phyloP scores from a whole-genome alignment of 116 monocot genomes.

The Phalaenopsis hybrid region DNA sequence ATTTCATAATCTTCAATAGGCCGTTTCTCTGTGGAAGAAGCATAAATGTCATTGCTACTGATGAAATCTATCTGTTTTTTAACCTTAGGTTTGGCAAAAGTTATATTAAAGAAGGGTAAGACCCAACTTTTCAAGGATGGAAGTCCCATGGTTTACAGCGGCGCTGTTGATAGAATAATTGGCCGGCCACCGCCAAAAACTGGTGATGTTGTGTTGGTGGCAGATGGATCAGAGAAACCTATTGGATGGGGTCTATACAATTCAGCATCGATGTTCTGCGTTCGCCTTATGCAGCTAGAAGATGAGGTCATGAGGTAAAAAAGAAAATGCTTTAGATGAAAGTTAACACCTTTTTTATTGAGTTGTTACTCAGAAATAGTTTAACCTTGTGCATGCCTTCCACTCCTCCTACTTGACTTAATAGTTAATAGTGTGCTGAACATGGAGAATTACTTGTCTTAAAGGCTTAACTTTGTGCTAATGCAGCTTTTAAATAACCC shows the following conservation, averaged over 20 bases:
- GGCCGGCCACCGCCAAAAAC: slow-evolving; percentile 85
- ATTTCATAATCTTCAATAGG: background rate
- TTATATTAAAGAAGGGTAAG: slow-evolving; percentile 93
- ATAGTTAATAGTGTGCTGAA: background rate
- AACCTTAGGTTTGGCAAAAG: slow-evolving; percentile 66
- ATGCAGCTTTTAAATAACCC: background rate
- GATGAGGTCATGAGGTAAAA: slow-evolving; percentile 66
- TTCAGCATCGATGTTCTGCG: slow-evolving; percentile 92
- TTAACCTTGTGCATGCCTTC: background rate
- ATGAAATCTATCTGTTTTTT: background rate
- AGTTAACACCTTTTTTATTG: background rate
- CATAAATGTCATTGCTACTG: background rate
- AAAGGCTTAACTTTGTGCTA: background rate
- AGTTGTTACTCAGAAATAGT: background rate
- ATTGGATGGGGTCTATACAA: slow-evolving; percentile 99
- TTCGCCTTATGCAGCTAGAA: slow-evolving; percentile 96
- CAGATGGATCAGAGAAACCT: slow-evolving; percentile 88
- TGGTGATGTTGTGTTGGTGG: slow-evolving; percentile 81
- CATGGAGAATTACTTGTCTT: background rate
- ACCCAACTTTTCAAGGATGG: slow-evolving; percentile 86
- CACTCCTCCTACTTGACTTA: background rate
- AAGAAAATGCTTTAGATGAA: background rate
- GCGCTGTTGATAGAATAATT: slow-evolving; percentile 85
- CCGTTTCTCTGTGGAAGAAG: background rate
- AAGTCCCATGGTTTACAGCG: slow-evolving; percentile 98